These are phyloP conservation scores for Bipolaris zeicola DNA, from an alignment of 2,329 filamentous ascomycete species.

Conservation along the genomic window DNA sequence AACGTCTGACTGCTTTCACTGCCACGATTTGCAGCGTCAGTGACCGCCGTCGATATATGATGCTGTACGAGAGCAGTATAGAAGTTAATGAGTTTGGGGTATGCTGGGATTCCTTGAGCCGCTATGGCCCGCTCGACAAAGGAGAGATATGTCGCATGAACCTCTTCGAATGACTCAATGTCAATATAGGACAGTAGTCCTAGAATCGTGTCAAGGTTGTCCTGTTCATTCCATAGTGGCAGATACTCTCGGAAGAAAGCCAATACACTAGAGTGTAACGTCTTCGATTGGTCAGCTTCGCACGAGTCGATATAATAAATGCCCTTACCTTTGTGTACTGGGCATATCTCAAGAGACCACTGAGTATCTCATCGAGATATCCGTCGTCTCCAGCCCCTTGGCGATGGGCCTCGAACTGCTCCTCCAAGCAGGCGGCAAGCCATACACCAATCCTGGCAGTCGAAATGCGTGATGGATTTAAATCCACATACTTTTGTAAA, in stretches of 20 bases:
- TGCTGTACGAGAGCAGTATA: constrained; percentile 70
- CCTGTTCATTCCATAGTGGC: constrained; percentile 44
- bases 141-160: constrained; percentile 47
- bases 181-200: constrained; percentile 53
- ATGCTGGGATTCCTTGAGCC: constrained; percentile 53
- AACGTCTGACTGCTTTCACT: constrained; percentile 51
- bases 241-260: constrained; percentile 46
- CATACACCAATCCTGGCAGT: constrained; percentile 45
- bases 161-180: constrained; percentile 58
- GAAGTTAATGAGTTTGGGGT: constrained; percentile 65
- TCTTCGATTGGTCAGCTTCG: constrained; percentile 29
- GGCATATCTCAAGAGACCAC: constrained; percentile 41
- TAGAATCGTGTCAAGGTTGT: constrained; percentile 53
- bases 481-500: constrained; percentile 74
- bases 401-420: constrained; percentile 36
- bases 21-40: constrained; percentile 27
- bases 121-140: constrained; percentile 51
- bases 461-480: constrained; percentile 48
- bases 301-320: too few relatives aligned
- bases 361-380: constrained; percentile 40
- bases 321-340: constrained; percentile 43
- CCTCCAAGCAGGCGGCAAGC: constrained; percentile 46
- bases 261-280: constrained; percentile 35
- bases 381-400: constrained; percentile 21
- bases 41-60: constrained; percentile 50